Percentiles rank a stretch among this genome's conserved stretches.
These are phyloP conservation scores for Cutaneotrichosporon sp. DNA, from an alignment of 1,284 basidiomycete species.

Conservation along the genomic window DNA sequence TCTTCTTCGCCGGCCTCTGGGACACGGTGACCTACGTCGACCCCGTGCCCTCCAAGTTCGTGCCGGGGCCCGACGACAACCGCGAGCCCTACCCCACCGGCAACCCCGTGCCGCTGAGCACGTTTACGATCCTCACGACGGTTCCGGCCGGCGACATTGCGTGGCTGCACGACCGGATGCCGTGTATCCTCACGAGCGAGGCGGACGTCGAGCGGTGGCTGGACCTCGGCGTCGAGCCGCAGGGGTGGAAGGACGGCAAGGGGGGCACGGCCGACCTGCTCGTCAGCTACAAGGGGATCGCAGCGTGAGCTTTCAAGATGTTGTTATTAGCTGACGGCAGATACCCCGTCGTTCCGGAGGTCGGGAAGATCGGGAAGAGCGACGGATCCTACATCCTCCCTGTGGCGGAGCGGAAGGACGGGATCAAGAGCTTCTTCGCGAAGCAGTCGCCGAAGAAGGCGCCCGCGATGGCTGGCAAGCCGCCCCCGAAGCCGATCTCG, in stretches of 20 bases:
- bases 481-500: neutral
- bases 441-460: constrained; percentile 58
- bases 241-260: constrained; percentile 64
- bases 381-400: constrained; percentile 81
- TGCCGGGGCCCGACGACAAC: constrained; percentile 30
- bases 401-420: constrained; percentile 74
- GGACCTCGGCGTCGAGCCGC: constrained; percentile 63
- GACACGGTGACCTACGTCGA: constrained; percentile 64
- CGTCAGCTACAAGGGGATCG: constrained; percentile 68
- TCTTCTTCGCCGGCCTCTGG: constrained; percentile 87
- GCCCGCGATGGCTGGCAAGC: neutral
- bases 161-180: constrained; percentile 91
- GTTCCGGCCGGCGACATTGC: constrained; percentile 65
- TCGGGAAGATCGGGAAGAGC: constrained; percentile 86
- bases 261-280: constrained; percentile 59
- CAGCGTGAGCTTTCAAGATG: constrained; percentile 61
- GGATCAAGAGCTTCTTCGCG: constrained; percentile 83
- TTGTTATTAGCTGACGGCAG: constrained; percentile 52
- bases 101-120: constrained; percentile 65
- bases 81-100: constrained; percentile 54
- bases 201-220: constrained; percentile 74
- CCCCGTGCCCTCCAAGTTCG: constrained; percentile 30
- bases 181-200: constrained; percentile 71
- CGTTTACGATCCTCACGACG: constrained; percentile 89
- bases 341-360: constrained; percentile 85